phyloP scores from a whole-genome alignment of 78 protist species.

The Dictyostelium discoideum region dicty_2.7 NC_007089.4:5101001-5101500 shows the following conservation, averaged over 20 bases:
- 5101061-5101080: neutral
- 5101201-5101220: neutral
- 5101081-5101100: neutral
- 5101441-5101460: neutral
- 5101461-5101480: neutral
- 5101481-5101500: neutral
- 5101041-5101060: neutral
- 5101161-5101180: neutral
- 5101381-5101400: conserved; percentile 22
- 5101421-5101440: neutral
- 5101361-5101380: neutral
- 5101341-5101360: neutral
- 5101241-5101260: neutral
- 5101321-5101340: neutral
- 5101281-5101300: neutral
- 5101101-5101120: neutral
- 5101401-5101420: conserved; percentile 29
- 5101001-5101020: neutral
- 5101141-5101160: neutral
- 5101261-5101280: neutral
- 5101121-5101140: neutral
- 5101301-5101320: neutral
- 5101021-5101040: no score
- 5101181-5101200: neutral
- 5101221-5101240: neutral